These are phyloP conservation scores for Spizellomyces punctatus DNA, from an alignment of 192 early-diverging fungal species.

Conservation along the genomic window DNA sequence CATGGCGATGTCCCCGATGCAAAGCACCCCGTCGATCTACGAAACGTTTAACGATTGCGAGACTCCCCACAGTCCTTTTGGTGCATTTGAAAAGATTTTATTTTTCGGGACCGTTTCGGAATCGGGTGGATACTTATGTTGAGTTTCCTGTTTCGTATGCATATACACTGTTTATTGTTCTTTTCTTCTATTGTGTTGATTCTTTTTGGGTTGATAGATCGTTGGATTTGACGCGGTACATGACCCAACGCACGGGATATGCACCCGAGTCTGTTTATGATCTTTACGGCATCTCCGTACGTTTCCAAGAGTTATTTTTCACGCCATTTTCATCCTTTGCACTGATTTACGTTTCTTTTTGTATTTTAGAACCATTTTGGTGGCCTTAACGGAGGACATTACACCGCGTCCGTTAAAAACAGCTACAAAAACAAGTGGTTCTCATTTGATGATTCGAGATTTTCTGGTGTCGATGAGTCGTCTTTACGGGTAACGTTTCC, in stretches of 20 bases:
- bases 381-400: constrained; percentile 80
- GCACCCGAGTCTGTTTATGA: constrained; percentile 64
- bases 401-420: constrained; percentile 77
- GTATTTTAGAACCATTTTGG: constrained; percentile 71
- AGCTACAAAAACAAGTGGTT: constrained; percentile 73
- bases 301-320: constrained; percentile 16
- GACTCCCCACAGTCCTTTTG: constrained; percentile 85
- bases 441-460: constrained; percentile 76
- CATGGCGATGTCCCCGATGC: constrained; percentile 88
- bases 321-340: background rate
- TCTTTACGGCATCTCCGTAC: constrained; percentile 69
- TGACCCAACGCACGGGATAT: constrained; percentile 43
- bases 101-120: constrained; percentile 86
- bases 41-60: constrained; percentile 77
- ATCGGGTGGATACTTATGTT: constrained; percentile 89
- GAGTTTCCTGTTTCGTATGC: constrained; percentile 70
- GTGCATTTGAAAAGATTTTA: constrained; percentile 96
- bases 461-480: constrained; percentile 40
- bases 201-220: constrained; percentile 4
- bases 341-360: background rate
- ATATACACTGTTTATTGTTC: background rate
- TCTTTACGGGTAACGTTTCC: constrained; percentile 40
- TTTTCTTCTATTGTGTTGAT: constrained; percentile 50
- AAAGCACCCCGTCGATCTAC: constrained; percentile 70
- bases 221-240: constrained; percentile 44